Evolutionary conservation across 805 yeast species (phyloP).

Genomic region (Cyberlindnera japonica): DNA sequence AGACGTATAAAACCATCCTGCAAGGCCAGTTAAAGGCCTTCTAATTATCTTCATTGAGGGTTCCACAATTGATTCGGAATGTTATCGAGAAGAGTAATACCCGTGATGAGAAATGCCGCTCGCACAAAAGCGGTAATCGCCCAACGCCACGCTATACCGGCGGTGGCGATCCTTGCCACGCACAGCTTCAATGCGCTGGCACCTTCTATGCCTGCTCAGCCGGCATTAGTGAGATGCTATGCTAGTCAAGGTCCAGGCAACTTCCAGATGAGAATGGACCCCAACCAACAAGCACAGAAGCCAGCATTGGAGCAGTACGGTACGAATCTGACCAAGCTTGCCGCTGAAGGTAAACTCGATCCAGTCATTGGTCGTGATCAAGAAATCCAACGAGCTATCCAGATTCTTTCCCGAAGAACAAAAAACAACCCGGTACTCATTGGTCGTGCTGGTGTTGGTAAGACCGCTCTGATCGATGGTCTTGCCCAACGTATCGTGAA

Average conservation of each 20-base stretch:
- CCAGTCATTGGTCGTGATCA: constrained; percentile 98
- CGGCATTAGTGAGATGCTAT: constrained; percentile 4
- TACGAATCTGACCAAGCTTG: constrained; percentile 79
- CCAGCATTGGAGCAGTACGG: constrained; percentile 86
- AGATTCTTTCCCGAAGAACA: constrained; percentile 85
- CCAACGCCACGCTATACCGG: not conserved
- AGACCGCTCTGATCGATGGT: constrained; percentile 95
- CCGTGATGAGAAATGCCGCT: not conserved
- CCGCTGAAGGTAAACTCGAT: constrained; percentile 85
- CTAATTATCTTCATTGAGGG: no score
- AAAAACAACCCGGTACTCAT: constrained; percentile 94
- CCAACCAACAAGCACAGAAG: constrained; percentile 42
- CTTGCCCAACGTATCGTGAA: constrained; percentile 88
- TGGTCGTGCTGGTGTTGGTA: constrained; percentile 98
- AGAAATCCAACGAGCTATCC: constrained; percentile 89
- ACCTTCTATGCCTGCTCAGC: not conserved
- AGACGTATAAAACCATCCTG: not conserved
- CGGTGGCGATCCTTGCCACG: not conserved
- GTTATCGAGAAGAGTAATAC: constrained; percentile 7
- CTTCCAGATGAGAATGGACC: constrained; percentile 35
- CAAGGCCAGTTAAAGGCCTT: not conserved
- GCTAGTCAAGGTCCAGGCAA: constrained; percentile 15
- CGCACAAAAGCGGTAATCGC: constrained; percentile 3
- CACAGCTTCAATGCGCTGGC: not conserved
- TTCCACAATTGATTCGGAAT: no score